Evolutionary conservation across 2,329 filamentous ascomycete genomes (phyloP).

Genomic region (Fusarium citri): DNA sequence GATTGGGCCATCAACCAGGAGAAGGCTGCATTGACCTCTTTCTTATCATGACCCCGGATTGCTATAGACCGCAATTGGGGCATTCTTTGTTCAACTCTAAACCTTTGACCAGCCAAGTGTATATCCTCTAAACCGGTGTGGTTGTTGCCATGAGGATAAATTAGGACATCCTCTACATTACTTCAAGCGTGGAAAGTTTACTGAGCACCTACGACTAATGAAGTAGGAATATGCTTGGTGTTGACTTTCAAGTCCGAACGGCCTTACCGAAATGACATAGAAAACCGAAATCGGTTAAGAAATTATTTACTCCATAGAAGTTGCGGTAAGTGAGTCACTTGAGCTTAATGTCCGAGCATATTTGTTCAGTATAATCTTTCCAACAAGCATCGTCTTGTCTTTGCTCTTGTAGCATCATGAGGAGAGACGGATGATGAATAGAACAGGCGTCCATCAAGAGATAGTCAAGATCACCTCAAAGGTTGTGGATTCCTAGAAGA

Average conservation of each 20-base stretch:
- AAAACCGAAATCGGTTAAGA: not conserved
- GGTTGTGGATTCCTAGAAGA: not conserved
- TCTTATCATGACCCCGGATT: not conserved
- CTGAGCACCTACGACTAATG: not conserved
- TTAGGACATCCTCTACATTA: no score
- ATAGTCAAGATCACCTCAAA: not conserved
- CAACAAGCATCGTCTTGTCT: not conserved
- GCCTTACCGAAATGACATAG: not conserved
- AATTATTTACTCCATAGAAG: not conserved
- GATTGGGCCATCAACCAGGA: conserved; percentile 2
- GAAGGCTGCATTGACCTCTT: not conserved
- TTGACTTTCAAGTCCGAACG: not conserved
- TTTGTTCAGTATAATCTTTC: not conserved
- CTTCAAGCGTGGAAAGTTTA: not conserved
- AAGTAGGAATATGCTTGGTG: not conserved
- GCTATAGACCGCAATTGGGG: not conserved
- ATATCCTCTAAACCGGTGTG: not conserved
- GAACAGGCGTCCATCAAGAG: not conserved
- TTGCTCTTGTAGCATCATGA: not conserved
- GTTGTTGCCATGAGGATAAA: not conserved
- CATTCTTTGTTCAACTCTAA: not conserved
- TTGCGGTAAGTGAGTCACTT: not conserved
- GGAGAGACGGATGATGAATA: not conserved
- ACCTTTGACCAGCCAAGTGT: not conserved
- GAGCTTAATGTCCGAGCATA: not conserved